These are phyloP conservation scores for Solanum hybrid DNA, from an alignment of 305 asterid genomes.

Conservation along the genomic window DNA sequence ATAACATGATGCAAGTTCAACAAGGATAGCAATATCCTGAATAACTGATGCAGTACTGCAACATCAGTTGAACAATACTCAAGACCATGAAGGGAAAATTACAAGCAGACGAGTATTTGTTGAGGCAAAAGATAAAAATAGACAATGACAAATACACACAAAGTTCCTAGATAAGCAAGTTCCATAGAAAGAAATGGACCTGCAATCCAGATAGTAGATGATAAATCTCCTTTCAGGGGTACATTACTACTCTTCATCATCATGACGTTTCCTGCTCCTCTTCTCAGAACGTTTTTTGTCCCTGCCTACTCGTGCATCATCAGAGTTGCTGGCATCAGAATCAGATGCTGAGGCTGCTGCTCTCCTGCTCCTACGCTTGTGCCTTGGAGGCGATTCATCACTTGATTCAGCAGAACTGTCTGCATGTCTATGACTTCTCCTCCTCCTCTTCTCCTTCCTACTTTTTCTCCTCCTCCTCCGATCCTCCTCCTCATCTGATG, in stretches of 20 bases:
- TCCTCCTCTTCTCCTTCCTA: slow-evolving; percentile 60
- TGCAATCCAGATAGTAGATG: neutral
- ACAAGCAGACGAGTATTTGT: neutral
- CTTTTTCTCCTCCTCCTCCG: slow-evolving; percentile 40
- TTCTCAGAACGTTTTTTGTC: slow-evolving; percentile 54
- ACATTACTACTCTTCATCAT: slow-evolving; percentile 26
- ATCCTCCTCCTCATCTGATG: slow-evolving; percentile 39
- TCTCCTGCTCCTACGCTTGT: slow-evolving; percentile 42
- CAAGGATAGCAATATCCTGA: neutral
- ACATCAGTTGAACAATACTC: neutral
- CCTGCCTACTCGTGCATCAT: slow-evolving; percentile 63
- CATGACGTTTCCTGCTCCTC: slow-evolving; percentile 50
- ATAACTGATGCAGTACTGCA: neutral
- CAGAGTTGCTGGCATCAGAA: slow-evolving; percentile 45
- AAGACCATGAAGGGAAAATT: neutral
- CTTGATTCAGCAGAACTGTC: slow-evolving; percentile 35
- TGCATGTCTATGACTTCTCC: slow-evolving; percentile 46
- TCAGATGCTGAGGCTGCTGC: slow-evolving; percentile 29
- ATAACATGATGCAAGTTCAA: neutral
- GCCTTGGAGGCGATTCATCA: slow-evolving; percentile 34
- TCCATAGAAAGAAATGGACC: neutral
- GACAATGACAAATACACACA: neutral
- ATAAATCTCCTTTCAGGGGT: neutral
- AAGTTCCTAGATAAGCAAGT: neutral
- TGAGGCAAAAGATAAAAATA: neutral